These are phyloP conservation scores for Ilex asprella DNA, from an alignment of 257 asterid species.

Conservation along the genomic window DNA sequence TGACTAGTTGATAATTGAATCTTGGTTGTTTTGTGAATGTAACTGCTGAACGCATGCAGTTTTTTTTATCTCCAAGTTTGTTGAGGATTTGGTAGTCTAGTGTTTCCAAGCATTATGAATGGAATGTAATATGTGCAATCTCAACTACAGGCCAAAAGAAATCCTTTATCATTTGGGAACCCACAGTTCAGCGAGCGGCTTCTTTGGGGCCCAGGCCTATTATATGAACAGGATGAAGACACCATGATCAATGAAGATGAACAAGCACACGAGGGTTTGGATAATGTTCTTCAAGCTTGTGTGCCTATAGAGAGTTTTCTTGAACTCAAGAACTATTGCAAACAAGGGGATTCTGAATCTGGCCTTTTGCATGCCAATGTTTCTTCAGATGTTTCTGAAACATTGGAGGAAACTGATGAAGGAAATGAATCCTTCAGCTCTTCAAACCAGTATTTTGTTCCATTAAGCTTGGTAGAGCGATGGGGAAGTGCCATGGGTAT, in stretches of 20 bases:
- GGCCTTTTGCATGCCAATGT: constrained; percentile 11
- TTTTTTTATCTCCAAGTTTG: too few relatives aligned
- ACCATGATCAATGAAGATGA: constrained; percentile 26
- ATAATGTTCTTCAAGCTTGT: constrained; percentile 45
- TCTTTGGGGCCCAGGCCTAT: constrained; percentile 51
- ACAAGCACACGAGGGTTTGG: constrained; percentile 32
- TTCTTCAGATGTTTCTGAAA: constrained; percentile 26
- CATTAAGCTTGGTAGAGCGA: constrained; percentile 66
- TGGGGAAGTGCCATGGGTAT: constrained; percentile 99
- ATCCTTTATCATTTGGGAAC: constrained; percentile 47
- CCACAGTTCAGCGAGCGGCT: constrained; percentile 45
- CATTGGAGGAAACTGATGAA: constrained; percentile 29
- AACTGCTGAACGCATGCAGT: too few relatives aligned
- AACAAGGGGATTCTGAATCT: constrained; percentile 28
- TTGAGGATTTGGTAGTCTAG: too few relatives aligned
- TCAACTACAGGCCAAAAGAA: constrained; percentile 71
- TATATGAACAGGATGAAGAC: constrained; percentile 35
- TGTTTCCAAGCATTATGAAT: constrained; percentile 5
- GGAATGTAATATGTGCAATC: too few relatives aligned
- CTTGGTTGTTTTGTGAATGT: too few relatives aligned
- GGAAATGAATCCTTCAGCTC: constrained; percentile 20
- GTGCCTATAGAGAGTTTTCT: constrained; percentile 61
- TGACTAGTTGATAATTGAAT: too few relatives aligned
- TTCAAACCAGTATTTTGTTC: constrained; percentile 44
- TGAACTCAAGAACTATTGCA: constrained; percentile 32